Conservation (phyloP, 345 rosid species). For the Pseudoturritis turrita region DNA sequence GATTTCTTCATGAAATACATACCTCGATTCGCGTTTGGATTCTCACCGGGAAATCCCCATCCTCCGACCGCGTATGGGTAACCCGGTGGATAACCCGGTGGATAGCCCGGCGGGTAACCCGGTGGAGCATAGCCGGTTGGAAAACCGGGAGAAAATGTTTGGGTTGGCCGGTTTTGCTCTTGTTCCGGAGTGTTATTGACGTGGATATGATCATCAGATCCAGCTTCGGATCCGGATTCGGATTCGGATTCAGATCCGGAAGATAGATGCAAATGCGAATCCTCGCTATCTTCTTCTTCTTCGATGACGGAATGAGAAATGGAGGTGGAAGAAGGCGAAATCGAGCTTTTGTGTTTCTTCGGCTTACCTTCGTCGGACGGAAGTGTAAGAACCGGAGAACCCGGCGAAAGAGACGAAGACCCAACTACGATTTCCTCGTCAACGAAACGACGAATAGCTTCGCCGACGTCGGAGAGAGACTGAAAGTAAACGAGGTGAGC, state of each 20-base stretch:
- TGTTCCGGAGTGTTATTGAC: slow-evolving; percentile 38
- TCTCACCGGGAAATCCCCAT: slow-evolving; percentile 34
- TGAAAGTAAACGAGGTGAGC: slow-evolving; percentile 72
- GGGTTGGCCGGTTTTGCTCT: slow-evolving; percentile 19
- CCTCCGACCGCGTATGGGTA: slow-evolving; percentile 27
- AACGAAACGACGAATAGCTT: slow-evolving; percentile 68
- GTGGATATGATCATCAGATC: slow-evolving; percentile 41
- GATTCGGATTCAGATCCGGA: slow-evolving; percentile 51
- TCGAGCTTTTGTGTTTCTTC: slow-evolving; percentile 1
- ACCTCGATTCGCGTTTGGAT: slow-evolving; percentile 29
- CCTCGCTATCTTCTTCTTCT: slow-evolving; percentile 40
- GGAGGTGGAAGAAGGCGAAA: slow-evolving; percentile 53
- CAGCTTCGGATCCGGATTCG: slow-evolving; percentile 28
- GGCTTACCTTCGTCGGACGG: slow-evolving; percentile 73
- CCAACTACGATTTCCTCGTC: slow-evolving; percentile 60
- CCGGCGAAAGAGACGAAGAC: slow-evolving; percentile 22
- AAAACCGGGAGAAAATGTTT: slow-evolving; percentile 17
- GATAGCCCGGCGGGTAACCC: slow-evolving; percentile 7
- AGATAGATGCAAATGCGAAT: slow-evolving; percentile 61
- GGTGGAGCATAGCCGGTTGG: slow-evolving; percentile 7
- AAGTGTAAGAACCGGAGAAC: slow-evolving; percentile 65
- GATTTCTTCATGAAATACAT: slow-evolving; percentile 79
- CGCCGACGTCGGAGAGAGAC: slow-evolving; percentile 67
- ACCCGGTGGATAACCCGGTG: slow-evolving; percentile 29
- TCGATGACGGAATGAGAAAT: slow-evolving; percentile 55